phyloP scores from a whole-genome alignment of 2,329 filamentous ascomycete species.

The Calonectria ilicicola region DNA sequence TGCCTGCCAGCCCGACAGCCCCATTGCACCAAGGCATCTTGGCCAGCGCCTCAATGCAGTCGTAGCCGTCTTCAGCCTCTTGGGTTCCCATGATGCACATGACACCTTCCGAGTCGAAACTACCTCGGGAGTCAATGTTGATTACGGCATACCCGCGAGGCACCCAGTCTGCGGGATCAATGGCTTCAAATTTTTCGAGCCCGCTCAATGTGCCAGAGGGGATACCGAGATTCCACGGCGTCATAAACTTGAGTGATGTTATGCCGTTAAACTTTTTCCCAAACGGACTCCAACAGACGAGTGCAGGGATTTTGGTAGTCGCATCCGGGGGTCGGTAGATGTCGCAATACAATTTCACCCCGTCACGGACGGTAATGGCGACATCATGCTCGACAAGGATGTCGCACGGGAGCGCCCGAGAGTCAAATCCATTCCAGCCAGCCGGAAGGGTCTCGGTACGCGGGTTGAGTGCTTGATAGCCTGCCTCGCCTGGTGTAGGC shows the following conservation, averaged over 20 bases:
- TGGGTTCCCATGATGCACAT: conserved; percentile 17
- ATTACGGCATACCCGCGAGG: conserved; percentile 11
- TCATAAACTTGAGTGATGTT: conserved; percentile 3
- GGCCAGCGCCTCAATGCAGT: conserved; percentile 15
- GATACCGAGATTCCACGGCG: conserved; percentile 9
- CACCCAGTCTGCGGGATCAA: conserved; percentile 20
- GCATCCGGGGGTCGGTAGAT: conserved; percentile 4
- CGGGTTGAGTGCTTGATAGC: background rate
- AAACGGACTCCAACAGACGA: conserved; percentile 21
- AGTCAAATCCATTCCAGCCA: background rate
- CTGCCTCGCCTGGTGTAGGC: background rate
- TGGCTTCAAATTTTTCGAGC: conserved; percentile 27
- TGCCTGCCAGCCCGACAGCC: conserved; percentile 18
- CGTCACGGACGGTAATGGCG: conserved; percentile 17
- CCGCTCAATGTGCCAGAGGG: background rate
- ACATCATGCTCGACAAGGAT: conserved; percentile 22
- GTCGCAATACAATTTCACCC: conserved; percentile 11
- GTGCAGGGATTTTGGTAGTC: background rate
- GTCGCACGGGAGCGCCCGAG: background rate
- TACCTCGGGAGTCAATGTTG: conserved; percentile 17
- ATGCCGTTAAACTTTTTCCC: conserved; percentile 24
- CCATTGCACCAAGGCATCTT: conserved; percentile 20
- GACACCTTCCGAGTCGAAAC: background rate
- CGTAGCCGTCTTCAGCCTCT: conserved; percentile 25
- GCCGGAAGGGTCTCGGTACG: background rate